A percentile compares a stretch with the other conserved stretches of the same genome.
phyloP scores from a whole-genome alignment of 768 basidiomycete genomes.

The Amanita subjunquillea region DNA sequence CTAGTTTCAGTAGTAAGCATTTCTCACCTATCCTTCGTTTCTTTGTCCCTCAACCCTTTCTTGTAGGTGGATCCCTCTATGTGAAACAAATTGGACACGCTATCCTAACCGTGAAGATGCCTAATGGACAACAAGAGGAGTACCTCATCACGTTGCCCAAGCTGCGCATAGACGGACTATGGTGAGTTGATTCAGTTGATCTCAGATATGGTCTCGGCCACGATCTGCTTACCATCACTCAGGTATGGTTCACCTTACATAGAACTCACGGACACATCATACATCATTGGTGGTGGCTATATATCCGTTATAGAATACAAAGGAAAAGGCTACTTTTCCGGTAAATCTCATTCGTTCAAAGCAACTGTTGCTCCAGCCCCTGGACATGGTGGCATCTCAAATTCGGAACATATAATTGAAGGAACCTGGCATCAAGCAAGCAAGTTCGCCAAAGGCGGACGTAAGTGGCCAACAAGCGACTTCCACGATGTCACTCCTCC shows the following conservation, averaged over 20 bases:
- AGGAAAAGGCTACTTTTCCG: constrained; percentile 92
- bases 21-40: neutral
- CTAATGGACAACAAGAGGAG: constrained; percentile 35
- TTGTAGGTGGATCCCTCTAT: constrained; percentile 54
- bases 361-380: constrained; percentile 55
- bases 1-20: constrained; percentile 66
- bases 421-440: constrained; percentile 74
- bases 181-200: constrained; percentile 28
- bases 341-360: constrained; percentile 90
- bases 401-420: constrained; percentile 47
- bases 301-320: constrained; percentile 77
- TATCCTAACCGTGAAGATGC: constrained; percentile 56
- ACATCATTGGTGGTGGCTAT: constrained; percentile 47
- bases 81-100: constrained; percentile 97
- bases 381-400: constrained; percentile 20
- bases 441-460: constrained; percentile 31
- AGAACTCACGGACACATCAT: constrained; percentile 75
- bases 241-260: constrained; percentile 80
- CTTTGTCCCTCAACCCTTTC: neutral
- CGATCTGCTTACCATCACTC: neutral
- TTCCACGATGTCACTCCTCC: constrained; percentile 73
- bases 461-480: constrained; percentile 21
- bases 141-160: constrained; percentile 90
- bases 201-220: neutral
- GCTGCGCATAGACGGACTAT: constrained; percentile 88